phyloP scores from a whole-genome alignment of 805 yeast species.

The Lachancea lanzarotensis region DNA sequence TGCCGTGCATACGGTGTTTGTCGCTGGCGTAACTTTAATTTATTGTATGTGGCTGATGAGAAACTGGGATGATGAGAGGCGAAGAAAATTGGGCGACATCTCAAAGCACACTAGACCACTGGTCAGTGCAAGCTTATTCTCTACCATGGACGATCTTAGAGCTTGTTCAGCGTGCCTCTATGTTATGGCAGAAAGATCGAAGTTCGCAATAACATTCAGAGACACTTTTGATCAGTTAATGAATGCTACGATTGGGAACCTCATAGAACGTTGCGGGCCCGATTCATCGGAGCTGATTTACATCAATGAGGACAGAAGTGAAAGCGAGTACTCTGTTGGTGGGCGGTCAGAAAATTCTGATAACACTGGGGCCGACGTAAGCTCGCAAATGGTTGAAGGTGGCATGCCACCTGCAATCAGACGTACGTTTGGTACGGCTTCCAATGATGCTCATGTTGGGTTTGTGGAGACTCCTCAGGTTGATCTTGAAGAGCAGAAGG shows the following conservation, averaged over 20 bases:
- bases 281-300: constrained; percentile 53
- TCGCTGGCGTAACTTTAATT: constrained; percentile 61
- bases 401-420: constrained; percentile 59
- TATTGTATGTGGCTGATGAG: constrained; percentile 63
- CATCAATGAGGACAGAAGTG: constrained; percentile 8
- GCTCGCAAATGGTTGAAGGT: not conserved
- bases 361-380: not conserved
- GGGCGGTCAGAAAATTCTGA: constrained; percentile 1
- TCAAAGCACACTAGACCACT: constrained; percentile 56
- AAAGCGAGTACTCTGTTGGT: not conserved
- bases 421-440: constrained; percentile 35
- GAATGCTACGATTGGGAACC: constrained; percentile 57
- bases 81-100: constrained; percentile 48
- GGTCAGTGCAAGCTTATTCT: constrained; percentile 46
- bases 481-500: constrained; percentile 42
- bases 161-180: constrained; percentile 60
- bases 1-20: constrained; percentile 60
- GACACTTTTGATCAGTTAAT: constrained; percentile 63
- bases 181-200: constrained; percentile 61
- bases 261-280: constrained; percentile 58
- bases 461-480: constrained; percentile 36
- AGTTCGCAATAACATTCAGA: constrained; percentile 53
- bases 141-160: constrained; percentile 55
- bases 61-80: constrained; percentile 51
- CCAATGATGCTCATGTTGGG: constrained; percentile 28